Evolutionary conservation across 2,329 filamentous ascomycete genomes (phyloP).

Genomic region (Aspergillus transmontanensis): DNA sequence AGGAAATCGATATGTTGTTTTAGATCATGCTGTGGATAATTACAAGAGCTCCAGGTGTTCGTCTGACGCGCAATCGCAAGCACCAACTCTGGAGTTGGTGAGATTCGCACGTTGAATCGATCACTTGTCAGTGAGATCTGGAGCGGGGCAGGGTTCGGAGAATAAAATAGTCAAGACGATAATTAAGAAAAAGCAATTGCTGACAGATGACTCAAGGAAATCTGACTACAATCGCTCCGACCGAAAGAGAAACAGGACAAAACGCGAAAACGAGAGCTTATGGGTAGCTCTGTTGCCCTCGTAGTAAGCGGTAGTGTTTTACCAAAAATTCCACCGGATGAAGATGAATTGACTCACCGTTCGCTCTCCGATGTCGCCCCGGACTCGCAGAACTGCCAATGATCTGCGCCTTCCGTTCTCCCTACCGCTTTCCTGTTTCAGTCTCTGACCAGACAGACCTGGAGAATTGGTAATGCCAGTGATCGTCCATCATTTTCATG

Average conservation of each 20-base stretch:
- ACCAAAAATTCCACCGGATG: slow-evolving; percentile 2
- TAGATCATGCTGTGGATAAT: slow-evolving; percentile 21
- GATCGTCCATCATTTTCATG: background rate
- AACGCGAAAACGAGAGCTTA: background rate
- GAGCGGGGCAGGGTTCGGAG: background rate
- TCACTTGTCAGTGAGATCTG: background rate
- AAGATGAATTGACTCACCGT: slow-evolving; percentile 21
- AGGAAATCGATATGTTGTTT: slow-evolving; percentile 12
- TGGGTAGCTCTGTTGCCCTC: background rate
- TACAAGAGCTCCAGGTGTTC: background rate
- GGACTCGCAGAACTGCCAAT: background rate
- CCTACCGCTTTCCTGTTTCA: background rate
- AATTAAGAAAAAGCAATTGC: background rate
- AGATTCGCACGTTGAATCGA: background rate
- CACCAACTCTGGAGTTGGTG: background rate
- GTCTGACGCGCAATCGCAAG: slow-evolving; percentile 1
- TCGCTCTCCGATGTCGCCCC: slow-evolving; percentile 23
- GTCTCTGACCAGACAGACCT: background rate
- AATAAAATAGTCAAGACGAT: background rate
- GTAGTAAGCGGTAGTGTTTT: background rate
- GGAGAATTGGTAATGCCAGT: background rate
- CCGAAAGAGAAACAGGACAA: background rate
- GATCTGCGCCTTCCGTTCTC: background rate
- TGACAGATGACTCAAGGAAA: background rate
- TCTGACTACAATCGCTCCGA: background rate